These are phyloP conservation scores for Mesembryanthemum crystallinum DNA, from an alignment of 148 eudicot species.

Conservation along the genomic window DNA sequence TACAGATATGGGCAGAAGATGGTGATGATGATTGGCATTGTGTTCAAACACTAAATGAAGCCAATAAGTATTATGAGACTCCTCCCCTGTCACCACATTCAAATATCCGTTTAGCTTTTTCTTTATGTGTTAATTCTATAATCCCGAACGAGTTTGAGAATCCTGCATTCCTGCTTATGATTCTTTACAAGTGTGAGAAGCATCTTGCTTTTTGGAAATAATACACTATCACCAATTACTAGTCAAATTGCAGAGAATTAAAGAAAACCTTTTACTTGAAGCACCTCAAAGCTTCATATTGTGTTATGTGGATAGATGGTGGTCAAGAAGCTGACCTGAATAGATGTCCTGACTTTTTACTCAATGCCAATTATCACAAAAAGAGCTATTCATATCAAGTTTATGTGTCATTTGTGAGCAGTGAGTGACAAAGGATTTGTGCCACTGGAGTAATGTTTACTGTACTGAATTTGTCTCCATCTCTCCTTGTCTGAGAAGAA, in stretches of 20 bases:
- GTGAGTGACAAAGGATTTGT: neutral
- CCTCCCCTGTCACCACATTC: neutral
- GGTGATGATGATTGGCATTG: slow-evolving; percentile 94
- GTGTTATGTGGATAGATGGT: neutral
- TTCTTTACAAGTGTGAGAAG: neutral
- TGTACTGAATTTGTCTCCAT: neutral
- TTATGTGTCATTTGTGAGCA: neutral
- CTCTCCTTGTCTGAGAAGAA: neutral
- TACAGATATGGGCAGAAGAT: slow-evolving; percentile 89
- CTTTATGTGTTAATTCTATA: neutral
- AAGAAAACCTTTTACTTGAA: neutral
- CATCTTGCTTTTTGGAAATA: neutral
- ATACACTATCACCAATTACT: neutral
- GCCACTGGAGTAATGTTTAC: neutral
- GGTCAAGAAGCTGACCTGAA: neutral
- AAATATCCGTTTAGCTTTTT: neutral
- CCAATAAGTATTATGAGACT: slow-evolving; percentile 46
- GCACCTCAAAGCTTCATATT: neutral
- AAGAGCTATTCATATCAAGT: neutral
- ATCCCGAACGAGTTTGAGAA: neutral
- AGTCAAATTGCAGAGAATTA: neutral
- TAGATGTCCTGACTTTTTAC: neutral
- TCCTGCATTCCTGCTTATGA: neutral
- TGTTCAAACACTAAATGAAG: slow-evolving; percentile 73
- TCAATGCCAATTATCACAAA: neutral